Evolutionary conservation across 179 eudicot species (phyloP), one percentile per base, ranked within the genome.

Genomic region (Silene coronaria): DNA sequence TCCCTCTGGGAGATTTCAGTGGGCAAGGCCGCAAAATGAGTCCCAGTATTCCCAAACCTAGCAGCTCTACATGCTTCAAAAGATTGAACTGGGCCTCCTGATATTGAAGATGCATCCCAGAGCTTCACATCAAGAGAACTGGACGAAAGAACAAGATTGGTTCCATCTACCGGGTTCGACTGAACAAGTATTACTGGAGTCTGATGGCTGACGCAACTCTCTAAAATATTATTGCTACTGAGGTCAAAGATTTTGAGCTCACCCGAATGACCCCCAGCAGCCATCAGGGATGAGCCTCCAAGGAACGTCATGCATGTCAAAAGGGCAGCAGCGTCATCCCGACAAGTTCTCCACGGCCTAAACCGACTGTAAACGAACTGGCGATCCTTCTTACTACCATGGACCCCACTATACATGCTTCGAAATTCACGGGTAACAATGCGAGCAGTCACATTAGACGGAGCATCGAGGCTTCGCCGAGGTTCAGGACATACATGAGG

Each of bases 401-500:
- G 92, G 55, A 87, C 87, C 19, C 99, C 99, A 45, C 99, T 93
- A 82, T 93, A 89, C 88, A 79, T 86, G 80, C 88, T 91, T 86
- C 97, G 86, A 63, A 82, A 96, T 71, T 96, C 96, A 57, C 97
- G 97, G 8, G 91, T 86, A 77, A 85, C 80, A 22, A 93, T 89
- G n/a, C 97, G 90, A 22, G 97, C 86, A n/a, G 96, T 89, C 55
- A 96, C 88, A 73, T 93, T 95, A 53, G 92, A 86, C 51, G 96
- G 97, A 23, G 93, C 93, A 77, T 96, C 99, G 59, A 91, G 87
- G 86, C 89, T 89, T 76, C 90, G 86, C 71, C 78, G 85, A 64
- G 97, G 90, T 82, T 96, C 99, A 7, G 97, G 99, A 78, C 99
- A 96, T 73, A 93, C 88, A 77, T 96, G 99, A 53, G 99, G 92